Percentiles rank a stretch among this genome's conserved stretches.
phyloP scores from a whole-genome alignment of 1,284 basidiomycete genomes.

The Naganishia albida region DNA sequence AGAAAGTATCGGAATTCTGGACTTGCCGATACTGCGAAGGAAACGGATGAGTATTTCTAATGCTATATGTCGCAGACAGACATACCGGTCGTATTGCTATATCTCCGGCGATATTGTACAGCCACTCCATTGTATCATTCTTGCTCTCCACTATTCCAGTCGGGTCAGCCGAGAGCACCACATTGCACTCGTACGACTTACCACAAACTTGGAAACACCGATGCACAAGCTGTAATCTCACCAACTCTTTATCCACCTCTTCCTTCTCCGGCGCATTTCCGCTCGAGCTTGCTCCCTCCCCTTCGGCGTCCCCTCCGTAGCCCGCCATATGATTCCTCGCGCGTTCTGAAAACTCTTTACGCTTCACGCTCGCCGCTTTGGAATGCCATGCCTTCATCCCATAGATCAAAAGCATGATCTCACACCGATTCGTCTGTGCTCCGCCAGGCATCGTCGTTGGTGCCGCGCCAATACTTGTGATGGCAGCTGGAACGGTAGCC shows the following conservation, averaged over 20 bases:
- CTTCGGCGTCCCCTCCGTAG: background rate
- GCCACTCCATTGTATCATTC: slow-evolving; percentile 52
- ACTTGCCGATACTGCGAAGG: slow-evolving; percentile 33
- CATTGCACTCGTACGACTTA: too few relatives aligned
- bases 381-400: slow-evolving; percentile 48
- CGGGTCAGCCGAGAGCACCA: background rate
- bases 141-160: slow-evolving; percentile 48
- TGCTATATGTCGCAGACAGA: background rate
- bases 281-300: background rate
- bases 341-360: slow-evolving; percentile 43
- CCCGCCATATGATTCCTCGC: slow-evolving; percentile 32
- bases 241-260: slow-evolving; percentile 45
- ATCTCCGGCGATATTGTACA: slow-evolving; percentile 52
- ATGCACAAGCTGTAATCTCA: slow-evolving; percentile 47
- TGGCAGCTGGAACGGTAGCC: background rate
- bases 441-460: slow-evolving; percentile 7
- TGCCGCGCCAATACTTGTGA: slow-evolving; percentile 2
- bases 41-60: background rate
- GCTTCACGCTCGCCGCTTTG: slow-evolving; percentile 41
- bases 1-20: background rate
- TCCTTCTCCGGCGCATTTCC: slow-evolving; percentile 39
- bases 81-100: slow-evolving; percentile 51
- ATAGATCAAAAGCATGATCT: slow-evolving; percentile 50
- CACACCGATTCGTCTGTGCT: slow-evolving; percentile 23
- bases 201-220: slow-evolving; percentile 42